Evolutionary conservation across 345 rosid species (phyloP).

Genomic region (Arabidopsis arenosa): DNA sequence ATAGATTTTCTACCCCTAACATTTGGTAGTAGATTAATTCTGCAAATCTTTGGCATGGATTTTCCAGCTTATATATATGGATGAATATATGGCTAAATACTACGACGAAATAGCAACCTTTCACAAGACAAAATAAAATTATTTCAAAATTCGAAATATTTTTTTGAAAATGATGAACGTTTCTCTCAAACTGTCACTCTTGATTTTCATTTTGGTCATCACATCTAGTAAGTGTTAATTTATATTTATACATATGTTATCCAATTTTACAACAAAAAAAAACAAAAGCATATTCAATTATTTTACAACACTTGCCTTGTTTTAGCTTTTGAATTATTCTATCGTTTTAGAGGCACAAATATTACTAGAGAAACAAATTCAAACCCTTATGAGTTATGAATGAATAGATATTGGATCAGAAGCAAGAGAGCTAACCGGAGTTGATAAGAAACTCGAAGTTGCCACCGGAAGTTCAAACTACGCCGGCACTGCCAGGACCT

Average conservation of each 20-base stretch:
- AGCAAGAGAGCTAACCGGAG: conserved; percentile 8
- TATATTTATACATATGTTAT: background rate
- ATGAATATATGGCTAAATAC: background rate
- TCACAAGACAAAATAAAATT: background rate
- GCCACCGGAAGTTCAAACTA: background rate
- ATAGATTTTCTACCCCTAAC: too few species aligned
- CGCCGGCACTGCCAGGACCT: background rate
- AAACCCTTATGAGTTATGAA: background rate
- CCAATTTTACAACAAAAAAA: too few species aligned
- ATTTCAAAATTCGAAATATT: background rate
- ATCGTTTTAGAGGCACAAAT: background rate
- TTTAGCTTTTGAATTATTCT: background rate
- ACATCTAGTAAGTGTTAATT: conserved; percentile 26
- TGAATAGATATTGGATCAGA: conserved; percentile 22
- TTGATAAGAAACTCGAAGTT: background rate
- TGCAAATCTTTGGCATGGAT: background rate
- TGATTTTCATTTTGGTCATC: conserved; percentile 29
- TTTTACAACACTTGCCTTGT: background rate
- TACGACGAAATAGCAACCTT: background rate
- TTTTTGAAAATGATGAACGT: background rate
- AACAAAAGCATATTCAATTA: background rate
- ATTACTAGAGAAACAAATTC: background rate
- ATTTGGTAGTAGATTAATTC: too few species aligned
- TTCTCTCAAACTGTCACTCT: background rate
- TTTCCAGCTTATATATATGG: background rate